Conservation (phyloP, 306 rosid genomes). For the Spatholobus suberectus region DNA sequence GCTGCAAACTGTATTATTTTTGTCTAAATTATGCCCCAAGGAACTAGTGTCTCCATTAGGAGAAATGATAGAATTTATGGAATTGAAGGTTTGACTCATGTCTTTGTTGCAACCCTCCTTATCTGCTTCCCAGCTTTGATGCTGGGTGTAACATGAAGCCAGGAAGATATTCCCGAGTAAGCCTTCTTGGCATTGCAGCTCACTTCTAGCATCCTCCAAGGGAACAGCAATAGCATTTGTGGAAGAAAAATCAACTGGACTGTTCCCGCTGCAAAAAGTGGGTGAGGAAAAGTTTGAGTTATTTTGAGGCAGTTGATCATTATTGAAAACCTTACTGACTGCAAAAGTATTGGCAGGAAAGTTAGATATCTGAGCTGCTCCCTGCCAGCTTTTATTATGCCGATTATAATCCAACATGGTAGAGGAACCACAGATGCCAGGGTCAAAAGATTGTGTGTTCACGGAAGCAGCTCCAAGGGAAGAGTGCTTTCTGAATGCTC, state of each 20-base stretch:
- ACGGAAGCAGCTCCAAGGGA: conserved; percentile 48
- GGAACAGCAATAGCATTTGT: conserved; percentile 42
- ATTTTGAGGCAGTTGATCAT: conserved; percentile 45
- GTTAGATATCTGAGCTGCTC: conserved; percentile 48
- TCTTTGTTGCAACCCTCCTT: conserved; percentile 43
- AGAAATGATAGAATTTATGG: conserved; percentile 46
- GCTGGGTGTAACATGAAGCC: conserved; percentile 34
- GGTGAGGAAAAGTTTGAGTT: conserved; percentile 48
- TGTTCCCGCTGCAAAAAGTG: conserved; percentile 42
- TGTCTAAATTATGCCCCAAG: conserved; percentile 52
- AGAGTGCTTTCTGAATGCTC: conserved; percentile 52
- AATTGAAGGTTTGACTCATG: conserved; percentile 40
- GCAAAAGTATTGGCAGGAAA: conserved; percentile 55
- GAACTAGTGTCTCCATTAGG: conserved; percentile 32
- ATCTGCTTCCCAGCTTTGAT: conserved; percentile 54
- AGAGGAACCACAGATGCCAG: conserved; percentile 48
- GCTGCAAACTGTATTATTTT: conserved; percentile 46
- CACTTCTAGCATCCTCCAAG: conserved; percentile 50
- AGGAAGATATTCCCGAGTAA: conserved; percentile 59
- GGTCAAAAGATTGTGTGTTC: conserved; percentile 51
- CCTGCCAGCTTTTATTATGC: conserved; percentile 51
- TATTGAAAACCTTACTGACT: conserved; percentile 42
- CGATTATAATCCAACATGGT: conserved; percentile 51
- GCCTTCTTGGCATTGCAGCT: conserved; percentile 52
- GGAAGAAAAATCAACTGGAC: conserved; percentile 56